Evolutionary conservation across 164 flowering plant genomes (phyloP), one percentile per base, ranked within the genome.

Genomic region (Taxillus chinensis): DNA sequence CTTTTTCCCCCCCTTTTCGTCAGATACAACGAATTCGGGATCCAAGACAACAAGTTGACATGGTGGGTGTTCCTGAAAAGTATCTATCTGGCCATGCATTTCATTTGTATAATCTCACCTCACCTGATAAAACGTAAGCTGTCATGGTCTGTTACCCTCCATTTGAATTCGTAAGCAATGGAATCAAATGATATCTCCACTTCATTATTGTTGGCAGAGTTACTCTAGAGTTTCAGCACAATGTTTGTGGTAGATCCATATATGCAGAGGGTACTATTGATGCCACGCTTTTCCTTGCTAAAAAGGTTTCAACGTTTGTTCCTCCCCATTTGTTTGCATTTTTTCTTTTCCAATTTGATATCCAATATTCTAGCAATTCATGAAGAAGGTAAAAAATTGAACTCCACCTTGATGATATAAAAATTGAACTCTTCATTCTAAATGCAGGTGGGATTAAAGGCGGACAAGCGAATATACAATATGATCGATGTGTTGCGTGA

Each of bases 11-110:
- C 38, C 52, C 16, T 50, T 41, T 16, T 46, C 43, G 16, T 45
- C 70, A 93, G 98, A 77, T 93, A 52, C 78, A 85, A 71, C 68
- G 69, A 77, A 78, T 93, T 52, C 84, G 97, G 16, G 96, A 93
- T 67, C 89, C 96, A 27, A 64, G 73, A 64, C 73, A 43, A n/a
- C 98, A 90, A 73, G 7, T 82, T 12, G 89, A 89, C 72, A 79
- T 93, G 87, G 92, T 90, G 65, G 97, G 98, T 43, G 97, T 93
- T 64, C 98, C 98, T 45, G 90, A 88, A 67, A 92, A 90, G 75
- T 68, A 86, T 72, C 68, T 88, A 45, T 43, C 71, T 65, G 96
- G 97, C 63, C 97, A 92, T 72, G 98, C 97, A n/a, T 92, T 90
- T 68, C 98, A 92, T 74, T 71, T 85, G 82, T 92, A 92, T 71